Percentiles rank a stretch among this genome's conserved stretches.
Evolutionary conservation across 768 basidiomycete genomes (phyloP).

Genomic region (Amanita subjunquillea): DNA sequence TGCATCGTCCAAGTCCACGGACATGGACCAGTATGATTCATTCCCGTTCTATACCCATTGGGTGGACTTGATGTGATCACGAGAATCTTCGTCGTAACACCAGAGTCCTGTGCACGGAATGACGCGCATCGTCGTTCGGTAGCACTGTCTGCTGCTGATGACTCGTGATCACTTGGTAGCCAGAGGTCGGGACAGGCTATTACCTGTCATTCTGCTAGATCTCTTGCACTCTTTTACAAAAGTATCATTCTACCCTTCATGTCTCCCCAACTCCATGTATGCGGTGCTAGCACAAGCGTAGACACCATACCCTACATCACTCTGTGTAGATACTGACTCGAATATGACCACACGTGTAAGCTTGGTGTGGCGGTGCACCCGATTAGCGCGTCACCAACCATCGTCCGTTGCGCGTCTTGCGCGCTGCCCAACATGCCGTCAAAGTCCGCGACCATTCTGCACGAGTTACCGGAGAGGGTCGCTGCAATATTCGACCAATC

Average conservation of each 20-base stretch:
- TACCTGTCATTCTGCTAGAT: neutral
- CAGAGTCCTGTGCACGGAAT: neutral
- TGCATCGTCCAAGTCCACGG: neutral
- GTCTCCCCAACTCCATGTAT: neutral
- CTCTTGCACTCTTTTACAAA: neutral
- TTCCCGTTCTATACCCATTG: neutral
- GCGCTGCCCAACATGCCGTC: conserved; percentile 13
- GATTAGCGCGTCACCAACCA: too few relatives aligned
- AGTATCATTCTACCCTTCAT: neutral
- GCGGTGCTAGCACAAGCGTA: neutral
- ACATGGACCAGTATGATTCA: neutral
- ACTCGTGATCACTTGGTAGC: neutral
- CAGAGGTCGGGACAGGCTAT: neutral
- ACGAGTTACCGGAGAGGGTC: conserved; percentile 24
- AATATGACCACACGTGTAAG: conserved; percentile 8
- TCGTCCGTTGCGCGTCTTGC: neutral
- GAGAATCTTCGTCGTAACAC: neutral
- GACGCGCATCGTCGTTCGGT: neutral
- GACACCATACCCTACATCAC: neutral
- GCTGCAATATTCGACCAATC: conserved; percentile 63
- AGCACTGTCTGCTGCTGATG: neutral
- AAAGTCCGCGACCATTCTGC: conserved; percentile 14
- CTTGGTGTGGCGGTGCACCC: conserved; percentile 4
- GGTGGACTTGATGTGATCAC: conserved; percentile 2
- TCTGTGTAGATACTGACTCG: neutral